phyloP scores from a whole-genome alignment of 2,329 filamentous ascomycete genomes.

The Apiospora aurea region DNA sequence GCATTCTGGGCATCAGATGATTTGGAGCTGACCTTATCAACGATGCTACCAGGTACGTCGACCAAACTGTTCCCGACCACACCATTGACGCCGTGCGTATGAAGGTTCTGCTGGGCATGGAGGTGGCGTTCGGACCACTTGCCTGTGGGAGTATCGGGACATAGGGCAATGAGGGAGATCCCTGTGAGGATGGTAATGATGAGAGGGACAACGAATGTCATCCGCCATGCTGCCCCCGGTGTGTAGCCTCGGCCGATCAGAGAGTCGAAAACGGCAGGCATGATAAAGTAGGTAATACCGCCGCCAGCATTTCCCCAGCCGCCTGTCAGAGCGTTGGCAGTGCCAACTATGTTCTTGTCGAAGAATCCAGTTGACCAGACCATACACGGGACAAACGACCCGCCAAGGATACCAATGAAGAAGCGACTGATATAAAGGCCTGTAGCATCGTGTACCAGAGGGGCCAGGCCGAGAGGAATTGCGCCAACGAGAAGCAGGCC shows the following conservation, averaged over 20 bases:
- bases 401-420: slow-evolving; percentile 82
- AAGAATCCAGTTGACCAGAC: slow-evolving; percentile 95
- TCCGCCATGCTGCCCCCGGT: slow-evolving; percentile 78
- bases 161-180: slow-evolving; percentile 73
- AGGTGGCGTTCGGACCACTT: slow-evolving; percentile 78
- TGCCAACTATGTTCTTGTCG: slow-evolving; percentile 90
- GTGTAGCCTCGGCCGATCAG: slow-evolving; percentile 68
- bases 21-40: slow-evolving; percentile 47
- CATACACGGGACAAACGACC: slow-evolving; percentile 83
- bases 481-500: slow-evolving; percentile 78
- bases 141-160: slow-evolving; percentile 83
- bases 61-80: slow-evolving; percentile 51
- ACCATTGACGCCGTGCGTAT: slow-evolving; percentile 48
- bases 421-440: slow-evolving; percentile 79
- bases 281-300: slow-evolving; percentile 91
- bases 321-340: slow-evolving; percentile 83
- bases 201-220: slow-evolving; percentile 85
- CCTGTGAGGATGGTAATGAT: slow-evolving; percentile 74
- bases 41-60: slow-evolving; percentile 57
- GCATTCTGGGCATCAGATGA: slow-evolving; percentile 51
- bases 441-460: slow-evolving; percentile 71
- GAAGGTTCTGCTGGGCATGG: slow-evolving; percentile 61
- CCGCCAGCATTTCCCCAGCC: slow-evolving; percentile 89
- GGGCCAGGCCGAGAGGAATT: slow-evolving; percentile 83
- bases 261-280: slow-evolving; percentile 88